A percentile compares a stretch with the other conserved stretches of the same genome.
phyloP scores from a whole-genome alignment of 2,329 filamentous ascomycete species.

The Rutstroemia sp. region DNA sequence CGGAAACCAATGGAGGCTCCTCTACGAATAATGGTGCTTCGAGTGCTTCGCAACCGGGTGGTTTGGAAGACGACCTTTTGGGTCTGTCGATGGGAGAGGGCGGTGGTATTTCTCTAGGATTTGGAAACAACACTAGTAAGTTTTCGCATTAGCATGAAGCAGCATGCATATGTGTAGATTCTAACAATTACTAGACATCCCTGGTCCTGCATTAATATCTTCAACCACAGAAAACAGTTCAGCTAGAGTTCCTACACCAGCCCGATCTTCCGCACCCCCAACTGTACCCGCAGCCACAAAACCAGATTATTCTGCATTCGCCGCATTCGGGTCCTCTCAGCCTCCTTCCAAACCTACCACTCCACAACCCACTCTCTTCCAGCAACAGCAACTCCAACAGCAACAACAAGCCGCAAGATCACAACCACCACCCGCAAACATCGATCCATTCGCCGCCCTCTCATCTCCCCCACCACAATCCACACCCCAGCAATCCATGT shows the following conservation, averaged over 20 bases:
- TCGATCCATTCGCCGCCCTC: constrained; percentile 49
- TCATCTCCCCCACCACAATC: constrained; percentile 34
- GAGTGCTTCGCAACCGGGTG: constrained; percentile 40
- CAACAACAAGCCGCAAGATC: constrained; percentile 28
- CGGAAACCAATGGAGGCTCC: constrained; percentile 49
- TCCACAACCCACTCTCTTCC: constrained; percentile 42
- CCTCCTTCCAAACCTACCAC: constrained; percentile 43
- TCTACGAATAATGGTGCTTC: constrained; percentile 32
- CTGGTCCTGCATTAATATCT: constrained; percentile 55
- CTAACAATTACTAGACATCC: constrained; percentile 45
- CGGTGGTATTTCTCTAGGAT: constrained; percentile 78
- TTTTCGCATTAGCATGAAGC: background rate
- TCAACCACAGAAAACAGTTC: constrained; percentile 55
- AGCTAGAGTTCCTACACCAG: constrained; percentile 42
- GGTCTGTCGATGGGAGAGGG: constrained; percentile 71
- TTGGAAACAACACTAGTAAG: constrained; percentile 62
- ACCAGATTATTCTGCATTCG: constrained; percentile 43
- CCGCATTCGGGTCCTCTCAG: constrained; percentile 46
- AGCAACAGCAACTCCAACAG: constrained; percentile 32
- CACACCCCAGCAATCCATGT: constrained; percentile 42
- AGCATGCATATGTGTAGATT: background rate
- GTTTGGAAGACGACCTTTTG: constrained; percentile 83
- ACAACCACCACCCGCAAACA: constrained; percentile 37
- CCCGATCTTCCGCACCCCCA: constrained; percentile 24
- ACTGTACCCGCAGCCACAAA: constrained; percentile 17